phyloP scores from a whole-genome alignment of 106 monocot species.

The Iris macrosiphon region DNA sequence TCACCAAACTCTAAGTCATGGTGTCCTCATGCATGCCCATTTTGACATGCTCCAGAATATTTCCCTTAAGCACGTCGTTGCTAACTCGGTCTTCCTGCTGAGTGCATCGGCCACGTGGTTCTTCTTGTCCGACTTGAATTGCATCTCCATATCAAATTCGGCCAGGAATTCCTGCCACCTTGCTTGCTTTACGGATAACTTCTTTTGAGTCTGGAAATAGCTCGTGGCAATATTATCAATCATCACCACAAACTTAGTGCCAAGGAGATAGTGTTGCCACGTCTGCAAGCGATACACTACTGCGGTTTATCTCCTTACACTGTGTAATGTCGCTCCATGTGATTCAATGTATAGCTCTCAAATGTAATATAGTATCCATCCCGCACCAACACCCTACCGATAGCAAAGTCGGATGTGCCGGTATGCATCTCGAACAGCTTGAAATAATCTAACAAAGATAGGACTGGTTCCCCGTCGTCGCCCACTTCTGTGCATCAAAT shows the following conservation, averaged over 20 bases:
- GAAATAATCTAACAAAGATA: background rate
- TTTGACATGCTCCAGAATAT: too few species aligned
- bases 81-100: too few species aligned
- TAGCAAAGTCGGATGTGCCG: background rate
- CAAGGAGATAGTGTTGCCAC: too few species aligned
- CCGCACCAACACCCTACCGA: background rate
- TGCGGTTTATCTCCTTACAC: constrained; percentile 2
- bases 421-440: background rate
- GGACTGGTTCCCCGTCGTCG: background rate
- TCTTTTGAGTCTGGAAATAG: background rate
- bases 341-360: background rate
- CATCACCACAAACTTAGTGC: constrained; percentile 2
- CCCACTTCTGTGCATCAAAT: background rate
- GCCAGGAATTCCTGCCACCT: background rate
- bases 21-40: too few species aligned
- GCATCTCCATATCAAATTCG: background rate
- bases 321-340: background rate
- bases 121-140: background rate
- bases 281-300: background rate
- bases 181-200: background rate
- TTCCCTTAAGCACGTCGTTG: too few species aligned
- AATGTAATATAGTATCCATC: background rate
- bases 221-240: background rate
- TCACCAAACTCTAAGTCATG: too few species aligned
- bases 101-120: too few species aligned